phyloP scores from a whole-genome alignment of 768 basidiomycete genomes.

The Lyophyllum atratum region DNA sequence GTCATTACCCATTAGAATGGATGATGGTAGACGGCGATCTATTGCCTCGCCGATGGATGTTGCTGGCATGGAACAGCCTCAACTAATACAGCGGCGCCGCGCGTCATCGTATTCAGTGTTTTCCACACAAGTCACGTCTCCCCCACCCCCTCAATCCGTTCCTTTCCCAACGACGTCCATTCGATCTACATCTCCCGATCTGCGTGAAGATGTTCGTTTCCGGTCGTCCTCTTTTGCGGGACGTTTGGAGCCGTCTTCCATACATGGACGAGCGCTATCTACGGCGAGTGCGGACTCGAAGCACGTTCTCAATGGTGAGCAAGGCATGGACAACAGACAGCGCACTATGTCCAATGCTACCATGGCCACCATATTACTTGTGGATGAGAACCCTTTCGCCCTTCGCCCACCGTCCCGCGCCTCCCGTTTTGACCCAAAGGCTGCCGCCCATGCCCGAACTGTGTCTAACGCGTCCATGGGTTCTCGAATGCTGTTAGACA shows the following conservation, averaged over 20 bases:
- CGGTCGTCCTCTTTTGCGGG: conserved; percentile 10
- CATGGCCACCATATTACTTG: conserved; percentile 40
- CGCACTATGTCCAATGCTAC: conserved; percentile 46
- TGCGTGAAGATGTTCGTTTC: conserved; percentile 7
- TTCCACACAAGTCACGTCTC: conserved; percentile 39
- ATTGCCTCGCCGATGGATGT: conserved; percentile 60
- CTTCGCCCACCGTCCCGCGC: conserved; percentile 64
- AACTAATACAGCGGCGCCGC: conserved; percentile 48
- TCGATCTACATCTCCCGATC: conserved; percentile 47
- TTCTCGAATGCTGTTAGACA: conserved; percentile 61
- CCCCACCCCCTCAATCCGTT: conserved; percentile 39
- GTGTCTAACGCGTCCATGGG: conserved; percentile 68
- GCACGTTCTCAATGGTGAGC: conserved; percentile 39
- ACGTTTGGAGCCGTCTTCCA: conserved; percentile 15
- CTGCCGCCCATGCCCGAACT: conserved; percentile 55
- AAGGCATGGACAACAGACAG: conserved; percentile 22
- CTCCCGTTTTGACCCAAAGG: conserved; percentile 84
- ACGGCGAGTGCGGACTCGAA: conserved; percentile 53
- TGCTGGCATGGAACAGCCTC: conserved; percentile 42
- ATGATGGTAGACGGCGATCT: conserved; percentile 52
- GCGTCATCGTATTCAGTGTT: conserved; percentile 52
- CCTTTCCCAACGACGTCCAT: conserved; percentile 66
- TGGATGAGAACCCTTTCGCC: conserved; percentile 68
- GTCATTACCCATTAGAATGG: conserved; percentile 33
- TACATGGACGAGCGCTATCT: conserved; percentile 51